Evolutionary conservation across 257 asterid species (phyloP).

Genomic region (Thymus mandschuricus): DNA sequence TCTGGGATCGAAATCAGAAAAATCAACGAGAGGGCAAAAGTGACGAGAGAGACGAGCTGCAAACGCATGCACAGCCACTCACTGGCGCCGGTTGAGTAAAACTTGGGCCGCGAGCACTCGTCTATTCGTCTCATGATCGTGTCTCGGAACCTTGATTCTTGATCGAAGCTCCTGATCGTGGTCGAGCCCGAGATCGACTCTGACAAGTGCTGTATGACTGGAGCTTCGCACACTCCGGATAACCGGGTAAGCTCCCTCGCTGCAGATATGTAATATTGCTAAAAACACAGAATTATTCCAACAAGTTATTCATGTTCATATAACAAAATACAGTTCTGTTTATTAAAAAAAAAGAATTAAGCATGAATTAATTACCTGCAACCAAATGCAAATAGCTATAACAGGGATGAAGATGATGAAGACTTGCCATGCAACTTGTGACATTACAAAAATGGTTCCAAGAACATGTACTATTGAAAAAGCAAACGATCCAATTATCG

Average conservation of each 20-base stretch:
- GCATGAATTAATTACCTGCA: conserved; percentile 53
- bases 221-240: conserved; percentile 83
- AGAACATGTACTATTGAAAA: conserved; percentile 67
- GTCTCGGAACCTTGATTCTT: conserved; percentile 65
- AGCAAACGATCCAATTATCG: conserved; percentile 56
- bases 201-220: conserved; percentile 82
- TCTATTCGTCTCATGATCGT: conserved; percentile 71
- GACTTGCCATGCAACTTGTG: conserved; percentile 89
- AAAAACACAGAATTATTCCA: no score
- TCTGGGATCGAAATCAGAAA: conserved; percentile 74
- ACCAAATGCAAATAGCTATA: conserved; percentile 63
- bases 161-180: conserved; percentile 82
- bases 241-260: conserved; percentile 85
- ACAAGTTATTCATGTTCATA: no score
- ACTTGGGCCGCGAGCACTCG: conserved; percentile 76
- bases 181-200: conserved; percentile 85
- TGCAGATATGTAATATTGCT: conserved; percentile 66
- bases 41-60: conserved; percentile 65
- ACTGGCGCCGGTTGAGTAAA: conserved; percentile 73
- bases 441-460: conserved; percentile 79
- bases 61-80: conserved; percentile 90
- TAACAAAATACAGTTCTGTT: no score
- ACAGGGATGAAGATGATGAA: conserved; percentile 74
- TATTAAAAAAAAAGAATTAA: no score
- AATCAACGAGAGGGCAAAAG: conserved; percentile 68